Conservation (phyloP, 2,329 filamentous ascomycete species). For the Colletotrichum filicis region DNA sequence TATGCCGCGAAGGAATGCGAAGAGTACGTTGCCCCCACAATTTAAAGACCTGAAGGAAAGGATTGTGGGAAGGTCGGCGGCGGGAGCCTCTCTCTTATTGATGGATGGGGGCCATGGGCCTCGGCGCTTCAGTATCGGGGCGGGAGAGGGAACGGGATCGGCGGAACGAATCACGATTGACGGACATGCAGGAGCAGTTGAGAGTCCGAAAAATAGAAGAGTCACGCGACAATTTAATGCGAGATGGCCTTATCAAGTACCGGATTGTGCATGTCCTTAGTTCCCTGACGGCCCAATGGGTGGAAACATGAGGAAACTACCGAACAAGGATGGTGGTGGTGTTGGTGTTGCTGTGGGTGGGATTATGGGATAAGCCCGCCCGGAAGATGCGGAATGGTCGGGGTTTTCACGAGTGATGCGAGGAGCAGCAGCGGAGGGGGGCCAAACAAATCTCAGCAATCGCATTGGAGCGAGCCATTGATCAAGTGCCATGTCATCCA, state of each 20-base stretch:
- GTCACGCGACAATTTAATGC: conserved; percentile 31
- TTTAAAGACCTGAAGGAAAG: background rate
- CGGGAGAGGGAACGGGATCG: conserved; percentile 16
- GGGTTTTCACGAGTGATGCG: background rate
- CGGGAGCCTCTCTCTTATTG: background rate
- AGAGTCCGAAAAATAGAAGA: conserved; percentile 23
- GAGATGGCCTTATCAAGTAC: conserved; percentile 5
- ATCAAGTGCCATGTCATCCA: conserved; percentile 1
- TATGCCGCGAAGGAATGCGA: conserved; percentile 23
- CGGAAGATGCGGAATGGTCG: conserved; percentile 31
- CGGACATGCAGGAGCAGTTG: conserved; percentile 12
- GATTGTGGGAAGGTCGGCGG: background rate
- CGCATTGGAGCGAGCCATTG: conserved; percentile 3
- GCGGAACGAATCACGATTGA: conserved; percentile 31
- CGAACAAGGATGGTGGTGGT: conserved; percentile 14
- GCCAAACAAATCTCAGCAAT: conserved; percentile 5
- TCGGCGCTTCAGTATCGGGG: background rate
- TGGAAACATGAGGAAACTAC: conserved; percentile 11
- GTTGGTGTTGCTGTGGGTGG: background rate
- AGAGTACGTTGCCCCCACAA: conserved; percentile 5
- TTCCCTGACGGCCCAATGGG: background rate
- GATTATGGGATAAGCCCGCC: conserved; percentile 7
- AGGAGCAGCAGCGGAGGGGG: background rate
- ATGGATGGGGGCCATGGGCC: background rate
- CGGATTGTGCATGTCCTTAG: background rate